These are phyloP conservation scores for Penicillium cinerascens DNA, from an alignment of 495 filamentous ascomycete species.

Conservation along the genomic window DNA sequence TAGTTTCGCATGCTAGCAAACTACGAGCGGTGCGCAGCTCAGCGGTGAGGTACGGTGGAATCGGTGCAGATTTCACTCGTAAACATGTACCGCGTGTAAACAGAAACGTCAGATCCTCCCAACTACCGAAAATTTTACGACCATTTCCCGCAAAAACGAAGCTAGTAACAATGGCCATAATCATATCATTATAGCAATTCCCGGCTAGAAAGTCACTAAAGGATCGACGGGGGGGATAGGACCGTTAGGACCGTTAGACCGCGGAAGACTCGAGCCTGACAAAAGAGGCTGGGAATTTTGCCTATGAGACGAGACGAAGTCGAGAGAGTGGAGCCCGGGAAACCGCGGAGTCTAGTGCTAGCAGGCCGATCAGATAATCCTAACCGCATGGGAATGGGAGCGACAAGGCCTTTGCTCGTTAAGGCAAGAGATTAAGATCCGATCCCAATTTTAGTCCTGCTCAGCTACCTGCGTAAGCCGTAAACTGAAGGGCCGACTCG, in stretches of 20 bases:
- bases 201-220: not conserved
- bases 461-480: not conserved
- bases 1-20: not conserved
- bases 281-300: not conserved
- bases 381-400: conserved; percentile 25
- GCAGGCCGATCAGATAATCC: conserved; percentile 34
- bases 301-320: not conserved
- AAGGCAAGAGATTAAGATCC: conserved; percentile 33
- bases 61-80: not conserved
- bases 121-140: not conserved
- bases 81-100: not conserved
- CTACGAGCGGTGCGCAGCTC: not conserved
- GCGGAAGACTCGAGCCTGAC: conserved; percentile 15
- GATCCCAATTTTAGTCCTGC: conserved; percentile 31
- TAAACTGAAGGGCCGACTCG: not conserved
- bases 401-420: conserved; percentile 25
- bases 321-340: not conserved
- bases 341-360: conserved; percentile 22
- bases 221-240: conserved; percentile 19
- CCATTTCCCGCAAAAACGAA: not conserved
- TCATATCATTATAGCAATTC: not conserved
- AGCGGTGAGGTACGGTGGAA: not conserved
- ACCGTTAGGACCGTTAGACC: conserved; percentile 24
- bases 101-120: not conserved
- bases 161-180: conserved; percentile 1